These are phyloP conservation scores for Acanthochlamys bracteata DNA, from an alignment of 106 monocot species.

Conservation along the genomic window DNA sequence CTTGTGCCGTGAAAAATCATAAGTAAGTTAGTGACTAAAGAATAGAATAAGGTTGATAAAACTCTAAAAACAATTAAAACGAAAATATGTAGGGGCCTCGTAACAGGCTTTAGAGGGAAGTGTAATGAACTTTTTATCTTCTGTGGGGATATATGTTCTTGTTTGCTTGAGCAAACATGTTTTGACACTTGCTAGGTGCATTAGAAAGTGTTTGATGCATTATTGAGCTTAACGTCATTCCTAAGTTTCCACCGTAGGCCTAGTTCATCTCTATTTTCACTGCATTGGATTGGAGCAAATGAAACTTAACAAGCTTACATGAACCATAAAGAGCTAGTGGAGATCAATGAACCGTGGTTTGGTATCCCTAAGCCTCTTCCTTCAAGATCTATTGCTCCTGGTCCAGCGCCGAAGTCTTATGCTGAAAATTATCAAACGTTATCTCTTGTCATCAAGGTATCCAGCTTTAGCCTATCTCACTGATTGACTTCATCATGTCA, in stretches of 20 bases:
- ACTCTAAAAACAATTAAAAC: too few relatives aligned
- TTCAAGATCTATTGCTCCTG: neutral
- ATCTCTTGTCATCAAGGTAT: slow-evolving; percentile 18
- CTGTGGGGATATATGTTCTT: too few relatives aligned
- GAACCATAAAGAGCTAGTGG: slow-evolving; percentile 31
- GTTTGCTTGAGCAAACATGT: too few relatives aligned
- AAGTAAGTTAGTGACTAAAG: too few relatives aligned
- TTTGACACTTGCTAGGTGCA: too few relatives aligned
- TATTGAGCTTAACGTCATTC: neutral
- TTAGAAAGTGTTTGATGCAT: neutral
- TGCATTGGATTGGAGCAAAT: slow-evolving; percentile 38
- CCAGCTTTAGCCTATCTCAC: neutral
- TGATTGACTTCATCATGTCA: neutral
- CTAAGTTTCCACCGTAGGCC: neutral
- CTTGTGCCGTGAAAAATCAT: neutral
- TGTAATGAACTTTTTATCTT: too few relatives aligned
- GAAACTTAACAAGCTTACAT: slow-evolving; percentile 51
- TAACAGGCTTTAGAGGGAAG: too few relatives aligned
- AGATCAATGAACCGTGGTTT: slow-evolving; percentile 15
- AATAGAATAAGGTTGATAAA: too few relatives aligned
- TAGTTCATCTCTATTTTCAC: neutral
- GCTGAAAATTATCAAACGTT: slow-evolving; percentile 9
- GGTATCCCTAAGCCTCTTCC: slow-evolving; percentile 5
- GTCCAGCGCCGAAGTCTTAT: slow-evolving; percentile 4
- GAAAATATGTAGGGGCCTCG: too few relatives aligned